These are phyloP conservation scores for Westerdykella ornata DNA, from an alignment of 2,329 filamentous ascomycete species.

Conservation along the genomic window DNA sequence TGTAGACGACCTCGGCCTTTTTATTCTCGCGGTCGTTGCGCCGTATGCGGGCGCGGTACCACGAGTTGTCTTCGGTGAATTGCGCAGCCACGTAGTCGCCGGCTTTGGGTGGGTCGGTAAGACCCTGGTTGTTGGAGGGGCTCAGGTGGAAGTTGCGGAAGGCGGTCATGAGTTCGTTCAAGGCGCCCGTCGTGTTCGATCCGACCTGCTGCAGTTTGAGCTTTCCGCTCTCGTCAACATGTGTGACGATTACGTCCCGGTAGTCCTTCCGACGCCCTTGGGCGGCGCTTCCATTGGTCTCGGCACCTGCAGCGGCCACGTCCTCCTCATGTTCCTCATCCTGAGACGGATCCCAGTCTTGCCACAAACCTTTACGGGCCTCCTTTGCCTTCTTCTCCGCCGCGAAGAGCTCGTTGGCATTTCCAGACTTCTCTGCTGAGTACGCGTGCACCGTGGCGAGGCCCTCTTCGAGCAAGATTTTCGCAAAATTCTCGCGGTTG, in stretches of 20 bases:
- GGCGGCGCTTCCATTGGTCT: conserved; percentile 43
- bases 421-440: conserved; percentile 91
- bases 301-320: conserved; percentile 42
- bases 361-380: conserved; percentile 79
- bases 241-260: conserved; percentile 86
- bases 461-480: conserved; percentile 87
- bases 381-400: conserved; percentile 90
- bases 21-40: conserved; percentile 85
- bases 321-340: conserved; percentile 58
- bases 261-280: conserved; percentile 74
- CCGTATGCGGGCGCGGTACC: conserved; percentile 88
- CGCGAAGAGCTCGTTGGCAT: conserved; percentile 76
- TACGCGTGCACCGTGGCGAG: conserved; percentile 88
- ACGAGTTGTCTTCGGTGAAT: conserved; percentile 82
- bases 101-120: conserved; percentile 73
- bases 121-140: conserved; percentile 66
- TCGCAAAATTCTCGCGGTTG: conserved; percentile 92
- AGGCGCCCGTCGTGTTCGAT: conserved; percentile 65
- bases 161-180: conserved; percentile 81
- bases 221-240: conserved; percentile 73
- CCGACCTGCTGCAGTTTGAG: conserved; percentile 91
- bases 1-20: conserved; percentile 83
- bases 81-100: conserved; percentile 87
- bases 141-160: conserved; percentile 89
- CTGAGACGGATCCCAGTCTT: conserved; percentile 86